Evolutionary conservation across 768 basidiomycete species (phyloP).

Genomic region (Suillus discolor): DNA sequence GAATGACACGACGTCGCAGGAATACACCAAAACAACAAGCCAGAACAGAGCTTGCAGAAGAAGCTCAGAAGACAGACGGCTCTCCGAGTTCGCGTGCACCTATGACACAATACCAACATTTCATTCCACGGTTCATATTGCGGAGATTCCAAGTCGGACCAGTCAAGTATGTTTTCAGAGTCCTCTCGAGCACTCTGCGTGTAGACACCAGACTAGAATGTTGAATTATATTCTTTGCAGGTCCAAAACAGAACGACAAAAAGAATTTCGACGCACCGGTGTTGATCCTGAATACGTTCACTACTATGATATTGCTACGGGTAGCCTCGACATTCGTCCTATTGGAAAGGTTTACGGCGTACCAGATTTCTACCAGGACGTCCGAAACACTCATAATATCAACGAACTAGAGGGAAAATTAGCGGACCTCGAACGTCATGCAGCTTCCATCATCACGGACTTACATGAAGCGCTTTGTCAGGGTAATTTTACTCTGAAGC

Average conservation of each 20-base stretch:
- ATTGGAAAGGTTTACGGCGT: slow-evolving; percentile 17
- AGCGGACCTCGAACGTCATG: slow-evolving; percentile 29
- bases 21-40: neutral
- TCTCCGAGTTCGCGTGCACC: neutral
- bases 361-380: slow-evolving; percentile 31
- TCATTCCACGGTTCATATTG: slow-evolving; percentile 17
- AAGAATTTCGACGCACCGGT: slow-evolving; percentile 10
- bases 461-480: slow-evolving; percentile 13
- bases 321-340: slow-evolving; percentile 13
- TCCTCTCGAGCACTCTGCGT: neutral
- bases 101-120: slow-evolving; percentile 14
- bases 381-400: slow-evolving; percentile 20
- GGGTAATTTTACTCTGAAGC: slow-evolving; percentile 23
- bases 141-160: slow-evolving; percentile 14
- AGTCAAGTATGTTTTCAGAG: slow-evolving; percentile 5
- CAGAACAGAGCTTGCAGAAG: neutral
- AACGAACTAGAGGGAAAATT: slow-evolving; percentile 34
- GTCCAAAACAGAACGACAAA: slow-evolving; percentile 14
- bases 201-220: neutral
- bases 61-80: neutral
- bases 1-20: neutral
- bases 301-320: slow-evolving; percentile 15
- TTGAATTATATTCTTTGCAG: slow-evolving; percentile 3
- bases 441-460: slow-evolving; percentile 26
- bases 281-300: slow-evolving; percentile 12